phyloP scores from a whole-genome alignment of 2,329 filamentous ascomycete species.

The Cladosporium sp. region DNA sequence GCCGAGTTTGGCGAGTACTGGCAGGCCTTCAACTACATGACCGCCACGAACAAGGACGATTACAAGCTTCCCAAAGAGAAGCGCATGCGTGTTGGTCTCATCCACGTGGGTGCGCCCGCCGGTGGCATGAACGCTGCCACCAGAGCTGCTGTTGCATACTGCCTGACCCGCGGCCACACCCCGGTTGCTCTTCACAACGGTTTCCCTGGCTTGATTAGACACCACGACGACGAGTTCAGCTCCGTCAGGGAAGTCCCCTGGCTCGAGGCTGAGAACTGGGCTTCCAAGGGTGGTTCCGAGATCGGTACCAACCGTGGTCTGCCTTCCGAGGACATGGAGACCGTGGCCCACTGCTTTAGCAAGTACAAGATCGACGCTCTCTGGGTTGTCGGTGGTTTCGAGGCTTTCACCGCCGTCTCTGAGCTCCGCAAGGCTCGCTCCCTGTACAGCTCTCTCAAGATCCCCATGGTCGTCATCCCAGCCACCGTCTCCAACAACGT shows the following conservation, averaged over 20 bases:
- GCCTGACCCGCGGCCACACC: slow-evolving; percentile 84
- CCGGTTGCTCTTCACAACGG: slow-evolving; percentile 93
- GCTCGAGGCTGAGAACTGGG: slow-evolving; percentile 94
- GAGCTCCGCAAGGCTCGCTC: slow-evolving; percentile 78
- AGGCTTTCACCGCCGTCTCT: slow-evolving; percentile 88
- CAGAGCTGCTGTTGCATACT: slow-evolving; percentile 89
- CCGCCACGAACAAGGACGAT: slow-evolving; percentile 69
- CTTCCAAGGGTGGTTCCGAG: slow-evolving; percentile 93
- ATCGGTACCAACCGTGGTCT: slow-evolving; percentile 97
- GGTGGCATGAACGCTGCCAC: slow-evolving; percentile 98
- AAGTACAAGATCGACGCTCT: slow-evolving; percentile 86
- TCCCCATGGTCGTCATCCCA: slow-evolving; percentile 85
- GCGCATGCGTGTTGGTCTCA: slow-evolving; percentile 90
- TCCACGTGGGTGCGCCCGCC: slow-evolving; percentile 93
- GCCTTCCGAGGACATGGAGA: slow-evolving; percentile 80
- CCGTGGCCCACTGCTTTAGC: slow-evolving; percentile 77
- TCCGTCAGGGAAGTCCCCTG: slow-evolving; percentile 83
- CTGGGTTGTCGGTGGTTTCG: slow-evolving; percentile 86
- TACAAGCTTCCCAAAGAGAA: slow-evolving; percentile 66
- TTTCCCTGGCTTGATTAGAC: slow-evolving; percentile 87
- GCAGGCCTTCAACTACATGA: slow-evolving; percentile 85
- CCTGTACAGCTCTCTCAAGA: slow-evolving; percentile 79
- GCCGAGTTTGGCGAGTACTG: slow-evolving; percentile 93
- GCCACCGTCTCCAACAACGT: slow-evolving; percentile 99
- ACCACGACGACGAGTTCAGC: slow-evolving; percentile 76